A percentile compares a stretch with the other conserved stretches of the same genome.
These are phyloP conservation scores for Salvia splendens DNA, from an alignment of 257 asterid genomes.

Conservation along the genomic window DNA sequence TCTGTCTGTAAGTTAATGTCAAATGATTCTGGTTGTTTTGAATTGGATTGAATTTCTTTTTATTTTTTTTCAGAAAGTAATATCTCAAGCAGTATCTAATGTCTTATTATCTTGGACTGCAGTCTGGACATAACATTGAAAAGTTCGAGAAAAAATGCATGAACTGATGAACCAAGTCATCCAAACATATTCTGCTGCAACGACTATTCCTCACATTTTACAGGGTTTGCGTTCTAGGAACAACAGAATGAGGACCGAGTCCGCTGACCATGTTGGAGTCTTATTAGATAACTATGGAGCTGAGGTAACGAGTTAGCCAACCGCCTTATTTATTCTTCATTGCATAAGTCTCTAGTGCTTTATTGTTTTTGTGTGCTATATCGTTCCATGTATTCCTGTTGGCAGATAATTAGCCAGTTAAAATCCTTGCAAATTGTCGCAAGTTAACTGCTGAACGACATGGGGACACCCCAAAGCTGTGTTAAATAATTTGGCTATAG, in stretches of 20 bases:
- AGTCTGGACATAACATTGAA: conserved; percentile 97
- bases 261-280: conserved; percentile 95
- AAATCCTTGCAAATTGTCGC: too few relatives aligned
- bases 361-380: too few relatives aligned
- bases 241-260: conserved; percentile 88
- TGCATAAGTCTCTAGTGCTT: background rate
- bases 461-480: too few relatives aligned
- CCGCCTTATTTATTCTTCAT: background rate
- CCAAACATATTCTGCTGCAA: conserved; percentile 75
- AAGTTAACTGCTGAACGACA: too few relatives aligned
- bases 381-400: too few relatives aligned
- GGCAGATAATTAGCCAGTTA: too few relatives aligned
- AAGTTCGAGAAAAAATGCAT: conserved; percentile 91
- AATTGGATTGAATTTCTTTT: background rate
- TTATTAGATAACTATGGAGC: conserved; percentile 82
- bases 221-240: conserved; percentile 97
- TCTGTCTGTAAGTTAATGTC: conserved; percentile 7
- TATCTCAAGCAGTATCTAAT: conserved; percentile 19
- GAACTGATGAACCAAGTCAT: conserved; percentile 83
- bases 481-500: too few relatives aligned
- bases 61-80: background rate
- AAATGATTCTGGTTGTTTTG: conserved; percentile 13
- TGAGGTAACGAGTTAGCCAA: conserved; percentile 54
- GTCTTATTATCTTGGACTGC: conserved; percentile 34
- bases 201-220: conserved; percentile 86